Conservation (phyloP, 2,329 filamentous ascomycete genomes). For the Fusarium austroafricanum region DNA sequence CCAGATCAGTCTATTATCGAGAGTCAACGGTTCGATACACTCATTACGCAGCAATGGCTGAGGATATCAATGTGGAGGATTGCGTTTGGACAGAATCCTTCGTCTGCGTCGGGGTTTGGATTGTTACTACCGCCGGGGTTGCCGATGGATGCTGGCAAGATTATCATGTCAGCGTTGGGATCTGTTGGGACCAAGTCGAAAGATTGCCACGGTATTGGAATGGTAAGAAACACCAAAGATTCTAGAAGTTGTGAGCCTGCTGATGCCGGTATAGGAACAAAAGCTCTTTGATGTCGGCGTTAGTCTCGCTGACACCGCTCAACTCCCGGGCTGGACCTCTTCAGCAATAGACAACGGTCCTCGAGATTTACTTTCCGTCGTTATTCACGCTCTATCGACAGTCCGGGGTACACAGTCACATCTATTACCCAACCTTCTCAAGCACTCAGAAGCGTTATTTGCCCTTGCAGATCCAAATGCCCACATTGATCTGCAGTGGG, state of each 20-base stretch:
- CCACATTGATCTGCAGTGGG: constrained; percentile 21
- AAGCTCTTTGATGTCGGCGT: constrained; percentile 50
- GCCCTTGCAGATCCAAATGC: constrained; percentile 21
- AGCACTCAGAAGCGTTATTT: constrained; percentile 39
- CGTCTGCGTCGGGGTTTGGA: constrained; percentile 32
- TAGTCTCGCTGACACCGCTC: constrained; percentile 46
- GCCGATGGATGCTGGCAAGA: constrained; percentile 48
- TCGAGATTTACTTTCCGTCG: constrained; percentile 45
- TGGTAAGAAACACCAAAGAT: no score
- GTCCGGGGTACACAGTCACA: constrained; percentile 47
- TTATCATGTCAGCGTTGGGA: constrained; percentile 44
- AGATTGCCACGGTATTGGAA: constrained; percentile 50
- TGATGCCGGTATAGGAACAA: constrained; percentile 49
- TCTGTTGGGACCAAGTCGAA: constrained; percentile 46
- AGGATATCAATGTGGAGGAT: constrained; percentile 50
- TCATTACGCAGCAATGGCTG: constrained; percentile 51
- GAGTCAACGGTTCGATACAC: constrained; percentile 50
- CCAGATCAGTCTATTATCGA: constrained; percentile 47
- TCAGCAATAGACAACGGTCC: constrained; percentile 46
- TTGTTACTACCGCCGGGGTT: constrained; percentile 35
- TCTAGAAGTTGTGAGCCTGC: no score
- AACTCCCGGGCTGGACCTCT: constrained; percentile 32
- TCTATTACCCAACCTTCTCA: constrained; percentile 44
- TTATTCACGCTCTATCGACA: constrained; percentile 42
- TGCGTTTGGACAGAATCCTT: constrained; percentile 45